These are phyloP conservation scores for Apophysomyces sp. DNA, from an alignment of 371 early-diverging fungal genomes.

Conservation along the genomic window DNA sequence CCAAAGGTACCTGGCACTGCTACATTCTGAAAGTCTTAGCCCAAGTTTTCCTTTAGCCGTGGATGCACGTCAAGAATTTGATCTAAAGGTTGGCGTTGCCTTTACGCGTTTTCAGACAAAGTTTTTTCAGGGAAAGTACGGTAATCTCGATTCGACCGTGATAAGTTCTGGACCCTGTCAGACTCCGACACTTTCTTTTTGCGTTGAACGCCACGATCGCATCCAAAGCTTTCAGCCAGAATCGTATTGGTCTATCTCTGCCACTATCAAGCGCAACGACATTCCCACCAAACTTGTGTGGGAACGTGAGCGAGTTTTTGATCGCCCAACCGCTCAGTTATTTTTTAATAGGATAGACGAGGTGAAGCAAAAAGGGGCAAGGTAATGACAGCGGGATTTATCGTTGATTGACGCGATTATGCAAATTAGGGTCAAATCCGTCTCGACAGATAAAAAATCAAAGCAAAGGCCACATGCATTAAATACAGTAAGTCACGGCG, in stretches of 20 bases:
- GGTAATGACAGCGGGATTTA: slow-evolving; percentile 12
- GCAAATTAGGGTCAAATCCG: slow-evolving; percentile 27
- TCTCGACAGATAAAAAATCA: slow-evolving; percentile 36
- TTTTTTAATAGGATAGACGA: slow-evolving; percentile 30
- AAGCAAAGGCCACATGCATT: slow-evolving; percentile 48
- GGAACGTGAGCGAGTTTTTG: slow-evolving; percentile 45
- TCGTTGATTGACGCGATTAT: not conserved
- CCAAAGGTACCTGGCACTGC: slow-evolving; percentile 27
- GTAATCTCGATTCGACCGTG: slow-evolving; percentile 52
- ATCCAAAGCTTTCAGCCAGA: slow-evolving; percentile 65
- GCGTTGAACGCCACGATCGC: slow-evolving; percentile 62
- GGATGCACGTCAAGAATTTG: slow-evolving; percentile 70
- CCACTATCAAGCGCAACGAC: slow-evolving; percentile 27
- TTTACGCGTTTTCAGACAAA: slow-evolving; percentile 62
- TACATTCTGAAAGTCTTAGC: not conserved
- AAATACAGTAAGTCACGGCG: slow-evolving; percentile 35
- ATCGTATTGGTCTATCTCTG: slow-evolving; percentile 51
- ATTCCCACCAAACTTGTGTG: slow-evolving; percentile 28
- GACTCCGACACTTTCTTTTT: slow-evolving; percentile 64
- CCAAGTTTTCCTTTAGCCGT: slow-evolving; percentile 43
- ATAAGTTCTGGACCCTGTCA: slow-evolving; percentile 71
- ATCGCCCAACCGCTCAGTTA: slow-evolving; percentile 34
- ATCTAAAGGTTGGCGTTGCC: slow-evolving; percentile 67
- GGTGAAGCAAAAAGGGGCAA: slow-evolving; percentile 26
- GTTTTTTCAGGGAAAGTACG: slow-evolving; percentile 56